Evolutionary conservation across 2,329 filamentous ascomycete species (phyloP).

Genomic region (Dendrostoma leiphaemia): DNA sequence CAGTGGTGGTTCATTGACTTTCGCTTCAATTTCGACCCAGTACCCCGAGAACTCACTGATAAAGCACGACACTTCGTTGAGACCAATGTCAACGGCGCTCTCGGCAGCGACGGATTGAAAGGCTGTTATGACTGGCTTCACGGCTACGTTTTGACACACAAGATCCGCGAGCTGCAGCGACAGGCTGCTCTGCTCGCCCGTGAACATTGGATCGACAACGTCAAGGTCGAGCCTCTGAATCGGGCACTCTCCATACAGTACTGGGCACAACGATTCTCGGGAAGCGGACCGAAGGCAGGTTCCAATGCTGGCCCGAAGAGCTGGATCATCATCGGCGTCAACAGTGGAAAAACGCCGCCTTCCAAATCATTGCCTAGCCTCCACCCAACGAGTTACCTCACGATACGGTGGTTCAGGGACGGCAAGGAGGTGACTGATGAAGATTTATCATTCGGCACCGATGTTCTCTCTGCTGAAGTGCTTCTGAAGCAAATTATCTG

Average conservation of each 20-base stretch:
- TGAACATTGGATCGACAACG: slow-evolving; percentile 72
- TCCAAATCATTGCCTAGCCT: slow-evolving; percentile 36
- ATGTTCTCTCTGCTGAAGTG: slow-evolving; percentile 68
- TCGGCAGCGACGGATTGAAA: slow-evolving; percentile 67
- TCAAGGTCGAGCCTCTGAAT: slow-evolving; percentile 77
- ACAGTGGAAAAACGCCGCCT: slow-evolving; percentile 54
- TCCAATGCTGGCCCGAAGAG: slow-evolving; percentile 56
- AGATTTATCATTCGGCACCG: slow-evolving; percentile 65
- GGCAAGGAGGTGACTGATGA: slow-evolving; percentile 69
- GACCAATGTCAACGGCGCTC: slow-evolving; percentile 65
- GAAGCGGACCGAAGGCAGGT: slow-evolving; percentile 41
- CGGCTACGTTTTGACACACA: slow-evolving; percentile 84
- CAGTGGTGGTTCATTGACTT: slow-evolving; percentile 96
- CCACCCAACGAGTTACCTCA: slow-evolving; percentile 53
- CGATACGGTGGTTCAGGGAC: slow-evolving; percentile 80
- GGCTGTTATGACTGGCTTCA: slow-evolving; percentile 88
- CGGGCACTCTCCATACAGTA: slow-evolving; percentile 86
- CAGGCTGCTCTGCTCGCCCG: slow-evolving; percentile 72
- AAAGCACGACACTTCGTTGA: slow-evolving; percentile 67
- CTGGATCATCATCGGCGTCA: slow-evolving; percentile 86
- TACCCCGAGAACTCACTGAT: slow-evolving; percentile 59
- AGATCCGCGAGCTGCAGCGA: slow-evolving; percentile 76
- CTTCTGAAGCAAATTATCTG: slow-evolving; percentile 74
- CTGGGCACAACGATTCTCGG: slow-evolving; percentile 66
- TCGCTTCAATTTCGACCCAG: slow-evolving; percentile 76